phyloP scores from a whole-genome alignment of 2,329 filamentous ascomycete species.

The Ceratocystis lukuohia region DNA sequence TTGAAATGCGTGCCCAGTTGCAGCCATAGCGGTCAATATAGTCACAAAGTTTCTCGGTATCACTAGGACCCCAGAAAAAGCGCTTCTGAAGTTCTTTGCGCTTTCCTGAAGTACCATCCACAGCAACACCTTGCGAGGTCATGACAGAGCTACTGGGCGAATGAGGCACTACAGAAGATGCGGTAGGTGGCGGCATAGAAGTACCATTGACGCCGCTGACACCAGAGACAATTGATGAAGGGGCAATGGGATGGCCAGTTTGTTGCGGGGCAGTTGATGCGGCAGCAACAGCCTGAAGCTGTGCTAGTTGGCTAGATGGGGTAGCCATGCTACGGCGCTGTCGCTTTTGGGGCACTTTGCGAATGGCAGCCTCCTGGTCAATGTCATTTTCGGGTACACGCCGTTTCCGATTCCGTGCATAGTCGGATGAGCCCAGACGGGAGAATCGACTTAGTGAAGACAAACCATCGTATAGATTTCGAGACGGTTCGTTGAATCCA shows the following conservation, averaged over 20 bases:
- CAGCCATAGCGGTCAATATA: constrained; percentile 19
- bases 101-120: constrained; percentile 17
- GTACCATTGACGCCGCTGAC: background rate
- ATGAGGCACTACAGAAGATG: constrained; percentile 4
- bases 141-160: background rate
- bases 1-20: constrained; percentile 20
- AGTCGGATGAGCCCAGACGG: constrained; percentile 14
- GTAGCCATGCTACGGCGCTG: constrained; percentile 18
- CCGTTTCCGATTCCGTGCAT: constrained; percentile 17
- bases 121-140: background rate
- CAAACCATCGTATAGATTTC: constrained; percentile 18
- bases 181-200: background rate
- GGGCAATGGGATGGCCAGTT: background rate
- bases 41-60: constrained; percentile 16
- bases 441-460: constrained; percentile 18
- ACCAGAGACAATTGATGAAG: background rate
- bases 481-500: constrained; percentile 14
- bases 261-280: background rate
- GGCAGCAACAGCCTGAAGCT: constrained; percentile 11
- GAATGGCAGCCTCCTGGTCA: background rate
- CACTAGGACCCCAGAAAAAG: constrained; percentile 23
- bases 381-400: constrained; percentile 11
- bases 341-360: constrained; percentile 19
- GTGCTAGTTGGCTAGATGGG: constrained; percentile 15
- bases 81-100: constrained; percentile 18